Conservation (phyloP, 139 green algal species). For the Volvox reticuliferus region DNA sequence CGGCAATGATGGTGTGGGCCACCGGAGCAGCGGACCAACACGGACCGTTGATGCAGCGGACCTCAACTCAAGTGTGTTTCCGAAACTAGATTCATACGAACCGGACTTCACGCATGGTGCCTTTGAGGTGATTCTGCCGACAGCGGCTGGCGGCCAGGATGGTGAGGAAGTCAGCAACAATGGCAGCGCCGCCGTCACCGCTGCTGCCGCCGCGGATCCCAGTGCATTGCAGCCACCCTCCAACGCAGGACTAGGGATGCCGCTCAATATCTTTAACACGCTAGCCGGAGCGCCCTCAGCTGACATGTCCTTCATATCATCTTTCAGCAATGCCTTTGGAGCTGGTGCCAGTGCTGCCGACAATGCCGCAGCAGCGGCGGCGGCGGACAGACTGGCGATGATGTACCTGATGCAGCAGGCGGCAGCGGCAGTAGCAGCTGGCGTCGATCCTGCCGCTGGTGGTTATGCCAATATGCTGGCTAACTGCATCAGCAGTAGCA, state of each 20-base stretch:
- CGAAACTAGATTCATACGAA: neutral
- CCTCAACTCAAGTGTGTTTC: neutral
- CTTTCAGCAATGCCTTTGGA: slow-evolving; percentile 19
- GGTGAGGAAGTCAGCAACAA: neutral
- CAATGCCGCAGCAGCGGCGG: slow-evolving; percentile 15
- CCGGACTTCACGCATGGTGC: slow-evolving; percentile 5
- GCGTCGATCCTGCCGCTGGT: neutral
- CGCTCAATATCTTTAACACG: neutral
- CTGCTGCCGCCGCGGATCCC: neutral
- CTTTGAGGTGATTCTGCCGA: slow-evolving; percentile 9
- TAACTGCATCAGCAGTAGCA: neutral
- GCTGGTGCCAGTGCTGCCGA: neutral
- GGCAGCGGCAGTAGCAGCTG: neutral
- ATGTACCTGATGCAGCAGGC: slow-evolving; percentile 41
- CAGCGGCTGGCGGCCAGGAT: neutral
- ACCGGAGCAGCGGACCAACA: neutral
- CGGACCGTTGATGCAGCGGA: neutral
- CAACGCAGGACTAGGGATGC: neutral
- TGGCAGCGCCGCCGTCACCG: neutral
- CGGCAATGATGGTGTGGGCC: neutral
- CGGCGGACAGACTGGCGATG: slow-evolving; percentile 24
- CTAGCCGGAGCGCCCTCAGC: slow-evolving; percentile 3
- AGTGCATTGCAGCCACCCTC: neutral
- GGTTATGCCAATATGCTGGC: slow-evolving; percentile 12
- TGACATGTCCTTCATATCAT: slow-evolving; percentile 3